Evolutionary conservation across 345 rosid genomes (phyloP).

Genomic region (Eucalyptus brandiana): DNA sequence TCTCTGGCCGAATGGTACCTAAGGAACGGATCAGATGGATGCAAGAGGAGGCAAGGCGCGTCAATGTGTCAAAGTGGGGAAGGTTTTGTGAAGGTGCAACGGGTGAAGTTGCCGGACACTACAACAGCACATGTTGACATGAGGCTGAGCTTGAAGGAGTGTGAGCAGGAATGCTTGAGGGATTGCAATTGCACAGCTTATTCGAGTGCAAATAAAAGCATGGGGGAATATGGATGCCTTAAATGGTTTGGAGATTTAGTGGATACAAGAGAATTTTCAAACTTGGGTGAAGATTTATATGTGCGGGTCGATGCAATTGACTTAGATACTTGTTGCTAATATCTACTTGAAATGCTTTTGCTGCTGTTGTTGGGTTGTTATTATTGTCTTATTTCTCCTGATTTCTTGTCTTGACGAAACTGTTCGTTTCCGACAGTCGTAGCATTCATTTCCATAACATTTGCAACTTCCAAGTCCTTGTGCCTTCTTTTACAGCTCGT

Average conservation of each 20-base stretch:
- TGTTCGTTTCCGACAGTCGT: neutral
- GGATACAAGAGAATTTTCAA: neutral
- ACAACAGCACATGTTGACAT: neutral
- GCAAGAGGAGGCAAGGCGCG: constrained; percentile 13
- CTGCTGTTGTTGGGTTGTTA: neutral
- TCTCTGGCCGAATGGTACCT: constrained; percentile 19
- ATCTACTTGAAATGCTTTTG: neutral
- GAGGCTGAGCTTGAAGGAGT: neutral
- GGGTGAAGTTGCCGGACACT: neutral
- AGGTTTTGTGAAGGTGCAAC: constrained; percentile 24
- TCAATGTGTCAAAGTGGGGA: constrained; percentile 17
- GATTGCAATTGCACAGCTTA: constrained; percentile 17
- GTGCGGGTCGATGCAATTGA: neutral
- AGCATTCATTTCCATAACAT: neutral
- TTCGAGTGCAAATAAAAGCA: neutral
- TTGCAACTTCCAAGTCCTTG: neutral
- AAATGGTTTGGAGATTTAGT: constrained; percentile 11
- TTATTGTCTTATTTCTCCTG: neutral
- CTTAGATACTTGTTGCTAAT: neutral
- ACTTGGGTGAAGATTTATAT: neutral
- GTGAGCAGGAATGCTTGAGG: constrained; percentile 6
- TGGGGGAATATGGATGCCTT: constrained; percentile 10
- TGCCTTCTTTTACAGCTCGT: neutral
- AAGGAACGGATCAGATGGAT: constrained; percentile 31
- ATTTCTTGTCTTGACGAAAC: neutral